Conservation (phyloP, 2,329 filamentous ascomycete species). For the Fusarium bulbicola region DNA sequence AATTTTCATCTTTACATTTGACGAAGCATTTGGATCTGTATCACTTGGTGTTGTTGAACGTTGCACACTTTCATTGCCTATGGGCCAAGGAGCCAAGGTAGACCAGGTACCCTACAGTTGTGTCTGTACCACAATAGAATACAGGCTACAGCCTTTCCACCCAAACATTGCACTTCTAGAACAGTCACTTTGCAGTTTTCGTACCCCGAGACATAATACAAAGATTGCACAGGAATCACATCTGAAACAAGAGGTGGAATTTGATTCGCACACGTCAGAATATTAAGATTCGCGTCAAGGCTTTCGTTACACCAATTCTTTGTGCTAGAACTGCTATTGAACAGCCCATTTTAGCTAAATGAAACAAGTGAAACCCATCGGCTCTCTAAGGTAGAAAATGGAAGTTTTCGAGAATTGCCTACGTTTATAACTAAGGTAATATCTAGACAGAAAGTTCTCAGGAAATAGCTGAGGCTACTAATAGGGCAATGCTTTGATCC, state of each 20-base stretch:
- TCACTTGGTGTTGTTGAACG: neutral
- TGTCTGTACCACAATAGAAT: neutral
- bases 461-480: neutral
- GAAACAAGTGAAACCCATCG: neutral
- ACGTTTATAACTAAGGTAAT: neutral
- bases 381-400: too few relatives aligned
- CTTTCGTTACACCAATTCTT: neutral
- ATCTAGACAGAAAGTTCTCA: too few relatives aligned
- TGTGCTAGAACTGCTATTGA: too few relatives aligned
- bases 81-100: too few relatives aligned
- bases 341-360: rapidly evolving
- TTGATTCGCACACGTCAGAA: neutral
- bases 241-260: neutral
- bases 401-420: rapidly evolving
- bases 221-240: neutral
- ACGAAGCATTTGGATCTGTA: neutral
- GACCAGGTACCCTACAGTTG: neutral
- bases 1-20: neutral
- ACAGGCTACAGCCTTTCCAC: neutral
- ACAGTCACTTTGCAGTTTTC: neutral
- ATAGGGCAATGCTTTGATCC: neutral
- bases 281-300: too few relatives aligned
- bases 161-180: neutral
- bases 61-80: neutral
- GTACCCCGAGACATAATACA: neutral